Evolutionary conservation across 768 basidiomycete genomes (phyloP), one percentile per base, ranked within the genome.

Genomic region (Lentinula sp.): DNA sequence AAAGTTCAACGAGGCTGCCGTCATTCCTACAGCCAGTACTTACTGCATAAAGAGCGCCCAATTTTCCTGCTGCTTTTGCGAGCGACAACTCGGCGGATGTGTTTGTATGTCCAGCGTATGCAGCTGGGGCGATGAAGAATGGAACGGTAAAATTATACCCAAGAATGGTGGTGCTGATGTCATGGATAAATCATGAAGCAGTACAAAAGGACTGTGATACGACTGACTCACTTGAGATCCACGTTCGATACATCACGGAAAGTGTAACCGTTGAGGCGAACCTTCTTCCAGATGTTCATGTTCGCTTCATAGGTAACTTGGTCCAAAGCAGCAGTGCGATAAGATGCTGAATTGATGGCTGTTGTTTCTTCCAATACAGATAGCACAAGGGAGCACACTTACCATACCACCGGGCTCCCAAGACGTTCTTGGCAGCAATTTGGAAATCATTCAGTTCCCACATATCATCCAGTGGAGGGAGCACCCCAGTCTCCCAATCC

Each of bases 51-150:
- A 81, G 64, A 63, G 79, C 74, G 10, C 77, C 78, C 23, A 70
- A 70, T 39, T 69, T 67, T 0, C 76, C 78, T 4, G 79, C 78
- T 2, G 75, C 79, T 9, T 70, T 68, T 1, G 76, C 76, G 40
- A 81, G 66, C 56, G 78, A 79, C 10, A 75, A 66, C 63, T 83
- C 81, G 9, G 79, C 81, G 4, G 74, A 66, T 18, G 77, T 75
- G 64, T 80, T 77, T 2, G 79, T 78, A 18, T 78, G 69, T 0
- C 70, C 66, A 0, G 71, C 72, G 11, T 70, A 60, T 15, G 77
- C 79, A 8, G 79, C 77, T 5, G 79, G 79, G 0, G 77, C 74
- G 62, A 79, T 76, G 64, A 76, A 80, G 59, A 81, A 68, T 8
- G 80, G 80, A 5, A 78, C 65, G 3, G 66, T 62, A 40, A 69